Percentiles rank a stretch among this genome's conserved stretches.
Evolutionary conservation across 2,329 filamentous ascomycete genomes (phyloP).

Genomic region (Whalleya microplaca): DNA sequence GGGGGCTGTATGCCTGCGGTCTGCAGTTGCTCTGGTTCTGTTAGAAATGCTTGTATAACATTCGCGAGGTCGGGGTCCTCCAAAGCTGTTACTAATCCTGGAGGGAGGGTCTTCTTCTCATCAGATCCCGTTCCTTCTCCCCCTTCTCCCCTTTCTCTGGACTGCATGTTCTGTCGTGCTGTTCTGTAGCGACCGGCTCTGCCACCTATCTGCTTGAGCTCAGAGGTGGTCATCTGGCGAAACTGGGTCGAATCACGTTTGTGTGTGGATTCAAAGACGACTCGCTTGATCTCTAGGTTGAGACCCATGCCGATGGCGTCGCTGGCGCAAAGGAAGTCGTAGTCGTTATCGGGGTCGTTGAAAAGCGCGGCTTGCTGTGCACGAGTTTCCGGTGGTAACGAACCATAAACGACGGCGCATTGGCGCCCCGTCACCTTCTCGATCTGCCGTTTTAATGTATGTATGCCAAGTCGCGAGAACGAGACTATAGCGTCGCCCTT

Average conservation of each 20-base stretch:
- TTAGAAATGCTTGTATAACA: slow-evolving; percentile 65
- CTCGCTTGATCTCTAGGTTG: slow-evolving; percentile 87
- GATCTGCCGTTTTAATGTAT: slow-evolving; percentile 77
- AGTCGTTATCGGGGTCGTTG: slow-evolving; percentile 94
- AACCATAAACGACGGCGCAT: slow-evolving; percentile 92
- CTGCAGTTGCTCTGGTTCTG: slow-evolving; percentile 68
- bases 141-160: background rate
- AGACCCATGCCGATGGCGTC: slow-evolving; percentile 98
- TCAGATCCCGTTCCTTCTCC: slow-evolving; percentile 8
- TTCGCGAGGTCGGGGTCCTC: slow-evolving; percentile 68
- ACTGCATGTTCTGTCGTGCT: slow-evolving; percentile 55
- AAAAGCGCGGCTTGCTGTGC: slow-evolving; percentile 90
- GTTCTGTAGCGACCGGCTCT: slow-evolving; percentile 86
- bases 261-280: slow-evolving; percentile 79
- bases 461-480: slow-evolving; percentile 82
- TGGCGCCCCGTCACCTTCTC: slow-evolving; percentile 76
- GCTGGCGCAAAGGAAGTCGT: slow-evolving; percentile 91
- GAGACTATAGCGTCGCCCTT: slow-evolving; percentile 92
- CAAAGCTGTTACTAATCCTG: slow-evolving; percentile 80
- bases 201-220: slow-evolving; percentile 94
- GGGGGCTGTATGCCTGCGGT: slow-evolving; percentile 78
- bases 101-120: slow-evolving; percentile 27
- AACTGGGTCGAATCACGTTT: slow-evolving; percentile 70
- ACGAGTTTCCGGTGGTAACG: slow-evolving; percentile 87
- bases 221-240: slow-evolving; percentile 67